These are phyloP conservation scores for Candida montana DNA, from an alignment of 805 yeast genomes.

Conservation along the genomic window DNA sequence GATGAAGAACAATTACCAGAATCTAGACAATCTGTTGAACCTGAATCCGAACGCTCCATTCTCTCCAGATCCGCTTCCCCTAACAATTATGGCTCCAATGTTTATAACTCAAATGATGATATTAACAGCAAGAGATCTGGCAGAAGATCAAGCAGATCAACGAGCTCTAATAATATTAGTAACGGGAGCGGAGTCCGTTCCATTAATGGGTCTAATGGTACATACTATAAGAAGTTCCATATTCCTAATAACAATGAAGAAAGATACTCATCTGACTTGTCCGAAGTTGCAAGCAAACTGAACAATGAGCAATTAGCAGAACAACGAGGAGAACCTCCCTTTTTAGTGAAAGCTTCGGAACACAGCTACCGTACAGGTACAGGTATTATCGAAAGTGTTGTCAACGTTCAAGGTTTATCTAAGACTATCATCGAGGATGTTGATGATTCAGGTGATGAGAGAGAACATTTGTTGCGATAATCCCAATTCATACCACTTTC, in stretches of 20 bases:
- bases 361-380: conserved; percentile 31
- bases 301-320: conserved; percentile 1
- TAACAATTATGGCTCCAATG: conserved; percentile 17
- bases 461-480: neutral
- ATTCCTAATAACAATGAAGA: conserved; percentile 8
- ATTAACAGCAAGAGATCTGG: neutral
- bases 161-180: neutral
- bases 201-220: conserved; percentile 1
- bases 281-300: conserved; percentile 9
- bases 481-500: too few species aligned
- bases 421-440: conserved; percentile 79
- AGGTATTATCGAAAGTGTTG: conserved; percentile 71
- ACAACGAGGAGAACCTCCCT: neutral
- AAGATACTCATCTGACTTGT: conserved; percentile 18
- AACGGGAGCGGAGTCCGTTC: neutral
- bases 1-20: neutral
- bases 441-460: conserved; percentile 28
- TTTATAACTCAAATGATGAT: neutral
- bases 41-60: neutral
- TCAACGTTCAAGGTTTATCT: conserved; percentile 78
- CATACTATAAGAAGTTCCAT: conserved; percentile 14
- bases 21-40: neutral
- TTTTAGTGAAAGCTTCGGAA: conserved; percentile 4
- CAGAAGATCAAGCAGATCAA: neutral
- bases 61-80: conserved; percentile 17